phyloP scores from a whole-genome alignment of 139 green algal genomes.

The Micromonas commoda region DNA sequence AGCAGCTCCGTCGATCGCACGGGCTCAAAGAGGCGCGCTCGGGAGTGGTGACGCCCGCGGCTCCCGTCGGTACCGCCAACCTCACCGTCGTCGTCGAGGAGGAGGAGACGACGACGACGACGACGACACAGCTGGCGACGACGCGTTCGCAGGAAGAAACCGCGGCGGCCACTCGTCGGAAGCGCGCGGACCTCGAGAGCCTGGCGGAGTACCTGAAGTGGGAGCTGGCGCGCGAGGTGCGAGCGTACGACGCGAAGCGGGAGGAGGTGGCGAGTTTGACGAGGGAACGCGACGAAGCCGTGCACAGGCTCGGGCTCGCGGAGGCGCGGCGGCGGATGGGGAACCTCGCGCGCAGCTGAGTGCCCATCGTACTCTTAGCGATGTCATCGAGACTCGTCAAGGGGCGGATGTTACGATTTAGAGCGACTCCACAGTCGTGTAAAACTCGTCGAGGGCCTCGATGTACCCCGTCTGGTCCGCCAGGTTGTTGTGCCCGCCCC shows the following conservation, averaged over 20 bases:
- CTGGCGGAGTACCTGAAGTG: neutral
- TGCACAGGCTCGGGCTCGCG: neutral
- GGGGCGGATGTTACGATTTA: too few species aligned
- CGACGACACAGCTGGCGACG: neutral
- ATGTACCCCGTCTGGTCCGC: neutral
- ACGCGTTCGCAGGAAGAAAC: too few species aligned
- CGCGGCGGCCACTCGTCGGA: neutral
- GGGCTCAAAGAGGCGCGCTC: too few species aligned
- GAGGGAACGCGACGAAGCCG: neutral
- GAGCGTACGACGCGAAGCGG: neutral
- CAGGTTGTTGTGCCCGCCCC: constrained; percentile 12
- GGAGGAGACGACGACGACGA: neutral
- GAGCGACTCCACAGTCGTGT: neutral
- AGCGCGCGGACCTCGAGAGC: neutral
- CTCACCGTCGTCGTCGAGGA: too few species aligned
- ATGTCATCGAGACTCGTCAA: too few species aligned
- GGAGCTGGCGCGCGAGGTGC: neutral
- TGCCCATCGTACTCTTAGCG: too few species aligned
- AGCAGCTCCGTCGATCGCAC: too few species aligned
- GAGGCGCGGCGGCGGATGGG: too few species aligned
- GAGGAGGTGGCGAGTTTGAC: neutral
- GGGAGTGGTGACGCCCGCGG: too few species aligned
- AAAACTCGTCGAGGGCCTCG: neutral
- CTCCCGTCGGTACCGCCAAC: too few species aligned
- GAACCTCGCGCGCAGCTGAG: too few species aligned